Base-by-base conservation (phyloP, 1,284 basidiomycete genomes). In the Gomphus sp. region DNA sequence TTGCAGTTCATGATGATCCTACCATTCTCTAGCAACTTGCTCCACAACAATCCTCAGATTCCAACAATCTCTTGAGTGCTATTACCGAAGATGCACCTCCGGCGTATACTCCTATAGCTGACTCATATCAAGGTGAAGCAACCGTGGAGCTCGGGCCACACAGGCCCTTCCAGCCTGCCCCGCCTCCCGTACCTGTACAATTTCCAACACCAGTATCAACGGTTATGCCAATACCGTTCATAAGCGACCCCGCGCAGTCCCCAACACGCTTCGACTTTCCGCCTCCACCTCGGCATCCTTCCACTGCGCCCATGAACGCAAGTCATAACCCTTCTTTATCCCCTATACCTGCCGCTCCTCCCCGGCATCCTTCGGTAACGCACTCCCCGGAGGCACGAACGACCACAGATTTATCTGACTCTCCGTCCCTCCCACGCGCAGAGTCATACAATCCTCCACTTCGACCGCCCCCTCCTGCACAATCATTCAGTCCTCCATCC, bases 131-230 rank as follows among this genome's bases (percentile, higher is more conserved):
- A 2, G 86, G 85, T 11, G 87, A 89, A 67, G 69, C 74, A 3
- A 80, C 84, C 0, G 63, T 89, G 6, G 79, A 85, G 61, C 70
- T 77, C 34, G 86, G 86, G 0, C 87, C 87, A 0, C 63, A 70
- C 8, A 68, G 85, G 14, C 84, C 86, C 0, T 88, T 85, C 66
- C 83, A 85, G 64, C 71, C 66, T 12, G 66, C 78, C 0, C 77
- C 72, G 11, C n/a, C n/a, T n/a, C 33, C 31, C 18, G 45, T 4
- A 14, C 45, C 45, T 11, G 25, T 48, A 5, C 45, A 5, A 4
- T 22, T 22, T 25, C 47, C 47, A 11, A 3, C n/a, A 22, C 47
- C 47, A 7, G 28, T 48, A 31, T 22, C 47, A n/a, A n/a, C 47
- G 28, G 25, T 33, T 56, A n/a, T 22, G 44, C 25, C 22, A 45